Base-by-base conservation (phyloP, 2,329 filamentous ascomycete genomes). In the Sphaerulina populicola region DNA sequence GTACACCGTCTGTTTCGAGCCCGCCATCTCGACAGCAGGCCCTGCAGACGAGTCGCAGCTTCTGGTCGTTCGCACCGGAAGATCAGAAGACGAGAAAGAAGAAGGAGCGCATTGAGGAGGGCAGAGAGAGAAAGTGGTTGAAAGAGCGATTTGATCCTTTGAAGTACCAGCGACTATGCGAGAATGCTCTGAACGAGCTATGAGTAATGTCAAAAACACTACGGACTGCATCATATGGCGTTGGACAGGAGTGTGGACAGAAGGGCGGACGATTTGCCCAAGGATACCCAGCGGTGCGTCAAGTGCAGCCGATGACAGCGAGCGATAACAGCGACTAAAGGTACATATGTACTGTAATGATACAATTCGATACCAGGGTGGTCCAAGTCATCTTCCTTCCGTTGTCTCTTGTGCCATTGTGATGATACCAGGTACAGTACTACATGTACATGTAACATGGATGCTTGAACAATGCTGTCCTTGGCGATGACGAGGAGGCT, bases 111-210 rank as follows among this genome's bases (percentile, higher is more conserved):
- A 62, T 66, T 18, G 53, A 63, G 27, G 57, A 51, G 15, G 64
- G 65, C 0, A 59, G 63, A 29, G 53, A 55, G 39, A 59, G 61
- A 41, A 51, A 51, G 1, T 67, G 64, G 65, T 44, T 44, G 52
- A 53, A 54, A 44, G 52, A 60, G 46, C 56, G 64, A 23, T 68
- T 67, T 43, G 54, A 62, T 11, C 49, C 61, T 4, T 47, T 44
- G 33, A 61, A 41, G 43, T 68, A 65, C 48, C 46, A 44, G 41
- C 51, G 51, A 5, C 44, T 68, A 43, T 62, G 60, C 38, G 63
- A 64, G 43, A 49, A 51, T 37, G 64, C 65, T 8, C 43, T 66
- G 47, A 60, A 53, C 6, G 65, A 68, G 49, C 41, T 68, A 46
- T 66, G 31, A 35, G 10, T n/a, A 44, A 50, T 27, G 15, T 21